Evolutionary conservation across 306 rosid species (phyloP).

Genomic region (Cicer pinnatifidum): DNA sequence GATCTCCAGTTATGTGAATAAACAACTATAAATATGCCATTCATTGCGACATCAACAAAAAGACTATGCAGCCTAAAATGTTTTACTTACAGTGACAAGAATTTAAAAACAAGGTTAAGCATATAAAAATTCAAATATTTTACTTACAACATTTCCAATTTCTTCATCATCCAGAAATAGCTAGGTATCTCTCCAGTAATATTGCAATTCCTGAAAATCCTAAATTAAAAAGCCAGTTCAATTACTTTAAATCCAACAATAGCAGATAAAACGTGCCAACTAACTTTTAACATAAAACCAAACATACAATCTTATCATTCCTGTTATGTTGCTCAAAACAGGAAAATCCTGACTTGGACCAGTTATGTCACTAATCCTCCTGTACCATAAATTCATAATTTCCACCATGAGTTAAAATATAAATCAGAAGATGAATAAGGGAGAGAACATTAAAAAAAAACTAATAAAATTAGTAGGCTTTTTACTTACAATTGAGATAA

Average conservation of each 20-base stretch:
- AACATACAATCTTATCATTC: slow-evolving; percentile 67
- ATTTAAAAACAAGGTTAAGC: slow-evolving; percentile 12
- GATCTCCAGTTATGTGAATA: slow-evolving; percentile 22
- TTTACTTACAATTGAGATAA: slow-evolving; percentile 66
- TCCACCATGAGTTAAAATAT: slow-evolving; percentile 31
- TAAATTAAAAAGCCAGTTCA: slow-evolving; percentile 40
- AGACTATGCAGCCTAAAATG: no score
- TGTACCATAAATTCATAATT: slow-evolving; percentile 41
- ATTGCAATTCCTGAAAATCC: slow-evolving; percentile 85
- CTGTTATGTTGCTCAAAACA: slow-evolving; percentile 50
- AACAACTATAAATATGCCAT: no score
- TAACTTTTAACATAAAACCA: slow-evolving; percentile 25
- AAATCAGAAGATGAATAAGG: slow-evolving; percentile 8
- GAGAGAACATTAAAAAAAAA: background rate
- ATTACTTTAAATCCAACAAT: slow-evolving; percentile 46
- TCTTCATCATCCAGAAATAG: slow-evolving; percentile 65
- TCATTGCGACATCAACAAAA: no score
- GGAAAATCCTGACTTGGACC: slow-evolving; percentile 81
- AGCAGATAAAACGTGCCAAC: slow-evolving; percentile 25
- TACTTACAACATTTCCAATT: slow-evolving; percentile 65
- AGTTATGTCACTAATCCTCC: slow-evolving; percentile 76
- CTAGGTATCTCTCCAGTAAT: slow-evolving; percentile 77
- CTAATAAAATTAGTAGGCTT: slow-evolving; percentile 17
- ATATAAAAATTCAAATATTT: slow-evolving; percentile 32
- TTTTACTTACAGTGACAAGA: background rate